Percentiles rank a stretch among this genome's conserved stretches.
Evolutionary conservation across 352 stramenopile species (phyloP).

Genomic region (Globisporangium mamillatum): DNA sequence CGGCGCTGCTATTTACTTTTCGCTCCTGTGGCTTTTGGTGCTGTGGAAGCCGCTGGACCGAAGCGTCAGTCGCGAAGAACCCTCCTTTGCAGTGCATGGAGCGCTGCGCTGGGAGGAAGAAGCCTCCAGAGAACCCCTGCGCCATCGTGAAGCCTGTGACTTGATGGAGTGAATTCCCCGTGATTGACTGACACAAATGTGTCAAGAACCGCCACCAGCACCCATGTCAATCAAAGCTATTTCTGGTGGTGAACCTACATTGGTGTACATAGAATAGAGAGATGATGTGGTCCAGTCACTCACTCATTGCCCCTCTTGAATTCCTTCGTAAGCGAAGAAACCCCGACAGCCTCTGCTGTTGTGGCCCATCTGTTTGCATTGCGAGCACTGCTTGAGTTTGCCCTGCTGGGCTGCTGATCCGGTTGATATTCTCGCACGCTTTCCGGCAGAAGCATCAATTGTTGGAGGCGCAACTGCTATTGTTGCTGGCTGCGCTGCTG

Average conservation of each 20-base stretch:
- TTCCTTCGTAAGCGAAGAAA: background rate
- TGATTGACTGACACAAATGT: background rate
- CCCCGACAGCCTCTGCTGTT: background rate
- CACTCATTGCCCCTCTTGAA: conserved; percentile 2
- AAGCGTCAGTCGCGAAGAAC: conserved; percentile 40
- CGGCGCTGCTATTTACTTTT: conserved; percentile 5
- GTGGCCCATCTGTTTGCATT: conserved; percentile 2
- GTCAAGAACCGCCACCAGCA: background rate
- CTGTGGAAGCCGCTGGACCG: background rate
- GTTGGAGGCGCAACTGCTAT: background rate
- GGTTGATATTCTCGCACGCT: background rate
- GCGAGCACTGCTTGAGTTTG: background rate
- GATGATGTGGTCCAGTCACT: background rate
- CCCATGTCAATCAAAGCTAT: conserved; percentile 12
- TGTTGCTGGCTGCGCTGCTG: background rate
- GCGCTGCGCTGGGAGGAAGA: conserved; percentile 56
- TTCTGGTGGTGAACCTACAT: background rate
- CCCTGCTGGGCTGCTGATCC: background rate
- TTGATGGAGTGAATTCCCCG: background rate
- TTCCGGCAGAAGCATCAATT: background rate
- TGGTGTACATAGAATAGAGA: background rate
- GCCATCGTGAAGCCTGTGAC: conserved; percentile 11
- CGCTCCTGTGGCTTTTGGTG: background rate
- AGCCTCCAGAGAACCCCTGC: conserved; percentile 41
- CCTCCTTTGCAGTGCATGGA: conserved; percentile 52